Evolutionary conservation across 306 rosid genomes (phyloP), one percentile per base, ranked within the genome.

Genomic region (Quercus ilex): DNA sequence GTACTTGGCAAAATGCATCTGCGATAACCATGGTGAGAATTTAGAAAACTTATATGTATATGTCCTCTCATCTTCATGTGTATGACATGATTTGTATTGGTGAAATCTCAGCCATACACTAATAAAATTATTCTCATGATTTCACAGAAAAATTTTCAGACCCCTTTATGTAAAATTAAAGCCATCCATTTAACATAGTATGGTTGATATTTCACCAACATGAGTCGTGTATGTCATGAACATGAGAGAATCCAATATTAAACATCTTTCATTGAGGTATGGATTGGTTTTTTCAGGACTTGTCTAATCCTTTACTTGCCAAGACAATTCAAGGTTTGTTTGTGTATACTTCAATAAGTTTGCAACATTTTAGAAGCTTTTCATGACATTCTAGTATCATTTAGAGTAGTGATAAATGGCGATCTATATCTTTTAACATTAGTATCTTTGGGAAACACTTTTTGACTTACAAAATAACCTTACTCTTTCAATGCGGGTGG

Each of bases 1-100:
- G 98, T 80, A 92, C 97, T 1, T 94, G 98, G 98, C 94, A 89
- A 18, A 23, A 86, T 70, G 74, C 98, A 26, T 92, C 98, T 58
- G 87, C 68, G 7, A 35, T 41, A 28, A 92, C 91, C 81, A 69
- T 94, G 93, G 98, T 94, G 60, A 78, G 89, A 72, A 53, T 75
- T 74, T 57, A 53, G 67, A 49, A 31, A 52, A 73, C 78, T 63
- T 49, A 26, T 10, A 49, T 49, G 4, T 49, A 49, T 12, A 49
- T 49, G 53, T 17, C 17, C 15, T 59, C 65, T 23, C 31, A 59
- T 59, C 6, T 59, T 11, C 2, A 4, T 59, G 25, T 59, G 5
- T 21, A 0, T 20, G 23, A 10, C 23, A 49, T 49, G 53, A 49
- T 49, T 49, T 49, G 53, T 49, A 12, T 49, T 49, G 53, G 53